Conservation (phyloP, 1,284 basidiomycete genomes). For the Microbotryum violaceum region DNA sequence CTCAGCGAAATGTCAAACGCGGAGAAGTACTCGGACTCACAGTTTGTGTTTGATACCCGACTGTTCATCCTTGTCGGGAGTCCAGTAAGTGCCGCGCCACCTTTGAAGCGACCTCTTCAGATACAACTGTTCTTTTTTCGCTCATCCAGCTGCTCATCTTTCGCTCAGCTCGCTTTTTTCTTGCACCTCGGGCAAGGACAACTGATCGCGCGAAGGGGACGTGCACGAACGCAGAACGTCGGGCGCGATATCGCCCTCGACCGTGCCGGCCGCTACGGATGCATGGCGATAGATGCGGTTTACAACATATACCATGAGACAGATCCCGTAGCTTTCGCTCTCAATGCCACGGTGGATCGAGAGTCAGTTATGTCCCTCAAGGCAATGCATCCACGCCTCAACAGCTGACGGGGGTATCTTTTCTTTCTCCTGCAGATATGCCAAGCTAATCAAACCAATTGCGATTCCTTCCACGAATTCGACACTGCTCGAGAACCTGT, state of each 20-base stretch:
- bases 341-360: slow-evolving; percentile 41
- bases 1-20: slow-evolving; percentile 10
- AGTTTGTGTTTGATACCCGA: slow-evolving; percentile 36
- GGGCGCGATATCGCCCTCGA: slow-evolving; percentile 34
- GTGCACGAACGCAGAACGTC: slow-evolving; percentile 31
- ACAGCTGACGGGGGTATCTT: not conserved
- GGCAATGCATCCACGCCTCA: not conserved
- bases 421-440: slow-evolving; percentile 28
- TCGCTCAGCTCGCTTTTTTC: slow-evolving; percentile 31
- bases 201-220: slow-evolving; percentile 37
- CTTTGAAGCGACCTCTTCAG: not conserved
- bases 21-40: slow-evolving; percentile 5
- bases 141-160: slow-evolving; percentile 19
- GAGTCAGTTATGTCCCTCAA: not conserved
- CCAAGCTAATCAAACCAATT: slow-evolving; percentile 40
- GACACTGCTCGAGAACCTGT: slow-evolving; percentile 35
- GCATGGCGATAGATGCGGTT: slow-evolving; percentile 28
- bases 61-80: slow-evolving; percentile 38
- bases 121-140: not conserved
- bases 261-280: slow-evolving; percentile 36
- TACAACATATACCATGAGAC: slow-evolving; percentile 39
- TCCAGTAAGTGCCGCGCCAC: slow-evolving; percentile 28
- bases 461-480: slow-evolving; percentile 39
- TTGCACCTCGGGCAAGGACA: slow-evolving; percentile 37
- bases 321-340: slow-evolving; percentile 42